These are phyloP conservation scores for Ulota crispa DNA, from an alignment of 225 moss, liverwort and hornwort genomes.

Conservation along the genomic window DNA sequence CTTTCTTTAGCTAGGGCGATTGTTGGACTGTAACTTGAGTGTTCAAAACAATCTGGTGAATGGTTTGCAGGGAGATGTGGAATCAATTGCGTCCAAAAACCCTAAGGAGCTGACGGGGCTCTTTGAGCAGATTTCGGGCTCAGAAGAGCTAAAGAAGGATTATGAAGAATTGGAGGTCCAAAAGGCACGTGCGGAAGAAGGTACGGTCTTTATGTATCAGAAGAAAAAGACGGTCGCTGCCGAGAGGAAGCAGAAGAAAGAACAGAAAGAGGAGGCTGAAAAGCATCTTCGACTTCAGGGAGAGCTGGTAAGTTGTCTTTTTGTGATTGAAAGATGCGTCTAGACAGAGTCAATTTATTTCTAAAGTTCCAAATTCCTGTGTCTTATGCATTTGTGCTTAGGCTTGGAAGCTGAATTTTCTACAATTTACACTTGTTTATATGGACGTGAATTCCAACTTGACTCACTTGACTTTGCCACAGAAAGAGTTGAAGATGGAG, in stretches of 20 bases:
- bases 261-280: slow-evolving; percentile 98
- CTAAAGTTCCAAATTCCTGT: slow-evolving; percentile 4
- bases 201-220: slow-evolving; percentile 84
- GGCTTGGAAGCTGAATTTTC: background rate
- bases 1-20: background rate
- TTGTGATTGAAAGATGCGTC: background rate
- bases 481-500: slow-evolving; percentile 94
- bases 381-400: slow-evolving; percentile 3
- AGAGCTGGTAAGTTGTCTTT: slow-evolving; percentile 63
- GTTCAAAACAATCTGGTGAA: slow-evolving; percentile 3
- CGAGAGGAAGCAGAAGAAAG: slow-evolving; percentile 99
- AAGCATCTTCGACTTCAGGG: slow-evolving; percentile 94
- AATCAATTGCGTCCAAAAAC: slow-evolving; percentile 98
- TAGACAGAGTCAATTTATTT: background rate
- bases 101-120: slow-evolving; percentile 97
- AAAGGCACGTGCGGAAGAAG: slow-evolving; percentile 94
- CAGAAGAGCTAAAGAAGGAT: slow-evolving; percentile 90
- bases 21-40: background rate
- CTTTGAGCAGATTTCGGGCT: slow-evolving; percentile 99
- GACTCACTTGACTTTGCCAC: slow-evolving; percentile 22
- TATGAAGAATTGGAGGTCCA: slow-evolving; percentile 92
- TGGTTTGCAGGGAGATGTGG: slow-evolving; percentile 82
- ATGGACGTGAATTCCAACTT: background rate
- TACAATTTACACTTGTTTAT: background rate
- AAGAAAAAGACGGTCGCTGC: slow-evolving; percentile 93